Conservation (phyloP, 768 basidiomycete species). For the Podaxis carcinomalis region DNA sequence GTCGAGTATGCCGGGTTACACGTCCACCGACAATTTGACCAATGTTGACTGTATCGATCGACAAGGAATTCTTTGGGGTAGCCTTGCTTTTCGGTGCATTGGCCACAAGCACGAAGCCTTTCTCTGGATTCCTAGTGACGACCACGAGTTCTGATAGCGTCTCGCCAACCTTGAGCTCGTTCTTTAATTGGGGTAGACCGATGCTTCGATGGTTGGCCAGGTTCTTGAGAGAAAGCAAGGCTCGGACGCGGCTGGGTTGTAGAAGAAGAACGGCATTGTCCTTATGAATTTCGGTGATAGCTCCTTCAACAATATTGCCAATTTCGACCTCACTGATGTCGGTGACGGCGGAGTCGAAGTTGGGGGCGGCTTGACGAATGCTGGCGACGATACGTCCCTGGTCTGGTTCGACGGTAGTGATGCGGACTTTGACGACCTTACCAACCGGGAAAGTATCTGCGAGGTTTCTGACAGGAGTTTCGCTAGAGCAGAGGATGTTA, state of each 20-base stretch:
- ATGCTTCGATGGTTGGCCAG: constrained; percentile 75
- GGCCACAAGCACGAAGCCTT: constrained; percentile 82
- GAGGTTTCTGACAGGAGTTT: constrained; percentile 53
- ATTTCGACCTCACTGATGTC: constrained; percentile 76
- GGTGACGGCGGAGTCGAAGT: constrained; percentile 35
- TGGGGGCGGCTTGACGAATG: constrained; percentile 71
- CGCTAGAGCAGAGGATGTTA: constrained; percentile 39
- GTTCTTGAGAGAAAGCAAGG: constrained; percentile 83
- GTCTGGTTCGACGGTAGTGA: constrained; percentile 59
- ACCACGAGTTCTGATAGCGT: constrained; percentile 75
- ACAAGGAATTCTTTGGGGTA: constrained; percentile 43
- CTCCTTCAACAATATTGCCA: constrained; percentile 67
- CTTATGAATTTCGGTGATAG: constrained; percentile 78
- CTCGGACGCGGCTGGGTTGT: constrained; percentile 63
- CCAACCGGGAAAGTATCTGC: constrained; percentile 69
- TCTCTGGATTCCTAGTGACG: constrained; percentile 84
- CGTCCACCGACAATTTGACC: constrained; percentile 80
- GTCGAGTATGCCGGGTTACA: constrained; percentile 67
- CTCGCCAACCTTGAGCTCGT: constrained; percentile 62
- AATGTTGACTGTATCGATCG: constrained; percentile 59
- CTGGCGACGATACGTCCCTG: constrained; percentile 74
- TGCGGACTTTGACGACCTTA: constrained; percentile 79
- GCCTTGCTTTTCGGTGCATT: constrained; percentile 60
- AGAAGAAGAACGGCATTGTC: constrained; percentile 77
- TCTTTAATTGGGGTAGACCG: constrained; percentile 62